Evolutionary conservation across 2,329 filamentous ascomycete species (phyloP), one percentile per base, ranked within the genome.

Genomic region (Colletotrichum ledebouriae): DNA sequence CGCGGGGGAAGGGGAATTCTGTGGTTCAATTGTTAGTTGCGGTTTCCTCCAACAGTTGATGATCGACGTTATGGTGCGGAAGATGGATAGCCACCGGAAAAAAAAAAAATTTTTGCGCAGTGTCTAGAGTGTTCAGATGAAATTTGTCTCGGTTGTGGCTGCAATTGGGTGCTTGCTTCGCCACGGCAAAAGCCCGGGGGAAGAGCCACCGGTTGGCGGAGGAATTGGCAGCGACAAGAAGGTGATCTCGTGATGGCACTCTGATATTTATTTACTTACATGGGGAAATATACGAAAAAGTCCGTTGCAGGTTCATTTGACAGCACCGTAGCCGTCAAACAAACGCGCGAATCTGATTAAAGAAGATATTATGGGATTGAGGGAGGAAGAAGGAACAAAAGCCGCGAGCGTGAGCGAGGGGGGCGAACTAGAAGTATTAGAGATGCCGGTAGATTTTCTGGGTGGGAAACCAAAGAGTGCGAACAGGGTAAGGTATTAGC

Each of bases 241-340:
- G 29, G 29, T 20, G 33, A 49, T 39, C 33, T 37, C 6, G 25
- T 53, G 34, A 55, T 25, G 17, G 34, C 2, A 9, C 12, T n/a
- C 17, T 2, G 15, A 22, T 12, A 3, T 12, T 20, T n/a, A 3
- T 12, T 20, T 25, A 64, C 88, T 83, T 87, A 93, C 91, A 84
- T 85, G 85, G 81, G 86, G 85, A 84, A 84, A 87, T 29, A 82
- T 84, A 82, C 80, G 83, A 78, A 79, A 85, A 83, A 78, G 82
- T 83, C 83, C 82, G 84, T 85, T 94, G 94, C 94, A 98, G 94
- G 94, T 96, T 97, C 94, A 97, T 97, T 94, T 95, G 93, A 97
- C 94, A 94, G 93, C 91, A 79, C 73, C 74, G 71, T 78, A 83
- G 90, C 90, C 92, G 93, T 86, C 94, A 96, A 97, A 91, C 86